Evolutionary conservation across 1,139 yeast genomes (phyloP).

Genomic region (Spencermartinsiella ligniputridi): DNA sequence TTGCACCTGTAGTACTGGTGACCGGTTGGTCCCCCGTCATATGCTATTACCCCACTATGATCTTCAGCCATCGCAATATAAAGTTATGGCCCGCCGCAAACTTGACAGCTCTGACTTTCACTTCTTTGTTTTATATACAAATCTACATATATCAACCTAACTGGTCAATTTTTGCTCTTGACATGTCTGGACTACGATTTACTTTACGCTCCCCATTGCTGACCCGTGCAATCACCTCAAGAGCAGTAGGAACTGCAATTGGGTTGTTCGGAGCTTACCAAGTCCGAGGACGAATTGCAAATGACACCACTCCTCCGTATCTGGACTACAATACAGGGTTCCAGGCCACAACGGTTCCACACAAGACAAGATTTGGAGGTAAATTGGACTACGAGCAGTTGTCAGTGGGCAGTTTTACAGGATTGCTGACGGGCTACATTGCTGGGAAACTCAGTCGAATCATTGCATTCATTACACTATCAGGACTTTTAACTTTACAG

Average conservation of each 20-base stretch:
- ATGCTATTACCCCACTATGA: no score
- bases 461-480: conserved; percentile 49
- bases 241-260: not conserved
- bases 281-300: not conserved
- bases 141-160: no score
- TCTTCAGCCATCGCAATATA: no score
- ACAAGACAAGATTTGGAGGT: conserved; percentile 34
- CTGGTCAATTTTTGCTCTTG: no score
- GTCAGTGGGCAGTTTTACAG: conserved; percentile 64
- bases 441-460: conserved; percentile 63
- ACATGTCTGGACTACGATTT: conserved; percentile 1
- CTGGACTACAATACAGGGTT: not conserved
- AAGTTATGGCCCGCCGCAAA: no score
- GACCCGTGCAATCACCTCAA: not conserved
- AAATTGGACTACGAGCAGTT: conserved; percentile 58
- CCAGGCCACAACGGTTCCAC: not conserved
- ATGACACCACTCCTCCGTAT: not conserved
- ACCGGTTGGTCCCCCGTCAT: no score
- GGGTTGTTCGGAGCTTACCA: not conserved
- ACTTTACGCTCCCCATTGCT: not conserved
- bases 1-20: no score
- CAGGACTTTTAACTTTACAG: conserved; percentile 49
- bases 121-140: no score
- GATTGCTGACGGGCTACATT: conserved; percentile 57
- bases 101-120: no score